Evolutionary conservation across 2,329 filamentous ascomycete species (phyloP).

Genomic region (Xylaria digitata): DNA sequence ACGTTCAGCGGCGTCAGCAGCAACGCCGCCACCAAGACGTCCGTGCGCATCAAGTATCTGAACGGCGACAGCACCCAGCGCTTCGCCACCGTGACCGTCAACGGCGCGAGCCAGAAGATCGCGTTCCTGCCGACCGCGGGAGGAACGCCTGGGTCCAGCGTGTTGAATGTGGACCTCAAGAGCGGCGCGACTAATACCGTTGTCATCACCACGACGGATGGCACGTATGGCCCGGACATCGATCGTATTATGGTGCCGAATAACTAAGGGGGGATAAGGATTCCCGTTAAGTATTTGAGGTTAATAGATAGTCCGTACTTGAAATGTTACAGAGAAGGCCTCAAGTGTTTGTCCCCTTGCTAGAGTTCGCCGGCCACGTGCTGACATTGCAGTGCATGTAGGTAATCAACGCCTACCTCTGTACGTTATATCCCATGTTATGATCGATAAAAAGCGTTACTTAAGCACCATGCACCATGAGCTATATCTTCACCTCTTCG

Average conservation of each 20-base stretch:
- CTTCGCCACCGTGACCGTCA: slow-evolving; percentile 66
- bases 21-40: slow-evolving; percentile 58
- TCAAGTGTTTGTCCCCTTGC: no score
- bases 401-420: no score
- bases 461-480: no score
- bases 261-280: slow-evolving; percentile 25
- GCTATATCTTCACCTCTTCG: no score
- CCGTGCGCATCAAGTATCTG: slow-evolving; percentile 65
- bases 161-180: slow-evolving; percentile 61
- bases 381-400: neutral
- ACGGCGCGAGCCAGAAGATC: slow-evolving; percentile 61
- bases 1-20: slow-evolving; percentile 61
- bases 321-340: no score
- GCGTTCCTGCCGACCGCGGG: slow-evolving; percentile 65
- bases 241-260: slow-evolving; percentile 65
- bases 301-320: slow-evolving; percentile 1
- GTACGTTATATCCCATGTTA: no score
- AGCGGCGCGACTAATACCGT: slow-evolving; percentile 61
- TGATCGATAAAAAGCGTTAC: no score
- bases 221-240: slow-evolving; percentile 63
- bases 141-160: slow-evolving; percentile 58
- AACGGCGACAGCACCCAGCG: slow-evolving; percentile 67
- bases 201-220: slow-evolving; percentile 53
- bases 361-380: no score
- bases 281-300: neutral